A percentile compares a stretch with the other conserved stretches of the same genome.
Evolutionary conservation across 2,329 filamentous ascomycete genomes (phyloP).

Genomic region (Xylaria sp.): DNA sequence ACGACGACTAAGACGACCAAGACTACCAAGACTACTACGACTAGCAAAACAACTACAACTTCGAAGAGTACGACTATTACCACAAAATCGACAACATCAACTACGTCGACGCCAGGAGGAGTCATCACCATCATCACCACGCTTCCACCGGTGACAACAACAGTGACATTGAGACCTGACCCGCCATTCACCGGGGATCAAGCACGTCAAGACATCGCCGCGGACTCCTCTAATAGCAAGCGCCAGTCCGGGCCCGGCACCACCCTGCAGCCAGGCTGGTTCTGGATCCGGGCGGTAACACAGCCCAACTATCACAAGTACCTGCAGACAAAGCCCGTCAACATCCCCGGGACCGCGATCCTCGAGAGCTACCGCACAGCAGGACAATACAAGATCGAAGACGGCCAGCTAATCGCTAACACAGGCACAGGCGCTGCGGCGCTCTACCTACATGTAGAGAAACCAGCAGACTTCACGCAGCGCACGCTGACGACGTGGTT

Average conservation of each 20-base stretch:
- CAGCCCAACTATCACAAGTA: slow-evolving; percentile 64
- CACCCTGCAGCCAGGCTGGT: slow-evolving; percentile 57
- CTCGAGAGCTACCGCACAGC: slow-evolving; percentile 50
- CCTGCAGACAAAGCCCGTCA: slow-evolving; percentile 54
- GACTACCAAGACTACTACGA: not conserved
- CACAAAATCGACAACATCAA: not conserved
- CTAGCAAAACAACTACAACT: not conserved
- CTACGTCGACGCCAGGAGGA: not conserved
- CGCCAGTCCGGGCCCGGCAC: slow-evolving; percentile 25
- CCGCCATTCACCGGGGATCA: slow-evolving; percentile 16
- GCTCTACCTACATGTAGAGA: slow-evolving; percentile 55
- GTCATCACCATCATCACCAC: slow-evolving; percentile 17
- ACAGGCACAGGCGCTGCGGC: slow-evolving; percentile 45
- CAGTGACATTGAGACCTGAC: slow-evolving; percentile 16
- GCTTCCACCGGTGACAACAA: slow-evolving; percentile 13
- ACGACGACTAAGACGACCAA: slow-evolving; percentile 10
- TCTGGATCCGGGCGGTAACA: slow-evolving; percentile 63
- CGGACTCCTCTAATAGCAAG: not conserved
- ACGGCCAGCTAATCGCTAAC: slow-evolving; percentile 58
- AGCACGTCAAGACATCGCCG: not conserved
- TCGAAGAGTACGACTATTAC: not conserved
- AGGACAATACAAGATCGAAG: slow-evolving; percentile 61
- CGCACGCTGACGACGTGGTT: slow-evolving; percentile 58
- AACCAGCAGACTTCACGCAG: slow-evolving; percentile 51
- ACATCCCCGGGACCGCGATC: slow-evolving; percentile 54